Percentiles rank a stretch among this genome's conserved stretches.
Conservation (phyloP, 441 rosid species). For the Codiaeum variegatum region DNA sequence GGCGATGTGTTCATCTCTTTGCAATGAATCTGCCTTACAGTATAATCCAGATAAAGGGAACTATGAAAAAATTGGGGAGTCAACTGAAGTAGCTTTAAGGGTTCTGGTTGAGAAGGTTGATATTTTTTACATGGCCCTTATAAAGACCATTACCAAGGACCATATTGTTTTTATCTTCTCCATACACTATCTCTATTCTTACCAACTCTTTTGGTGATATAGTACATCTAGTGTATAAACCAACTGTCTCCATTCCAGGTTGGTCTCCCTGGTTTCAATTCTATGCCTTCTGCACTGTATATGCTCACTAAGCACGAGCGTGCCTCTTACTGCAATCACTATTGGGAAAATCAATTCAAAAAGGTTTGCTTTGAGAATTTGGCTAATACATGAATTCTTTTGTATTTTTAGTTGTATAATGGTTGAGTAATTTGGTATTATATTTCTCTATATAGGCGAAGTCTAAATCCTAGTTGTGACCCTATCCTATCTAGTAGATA, state of each 20-base stretch:
- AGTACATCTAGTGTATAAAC: background rate
- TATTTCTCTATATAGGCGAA: background rate
- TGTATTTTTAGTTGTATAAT: background rate
- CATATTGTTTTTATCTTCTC: background rate
- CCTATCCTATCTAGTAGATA: background rate
- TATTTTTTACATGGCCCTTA: conserved; percentile 17
- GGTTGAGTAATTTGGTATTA: background rate
- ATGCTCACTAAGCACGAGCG: conserved; percentile 96
- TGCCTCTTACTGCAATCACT: conserved; percentile 95
- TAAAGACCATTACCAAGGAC: conserved; percentile 8
- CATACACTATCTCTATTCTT: background rate
- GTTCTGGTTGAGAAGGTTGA: conserved; percentile 94
- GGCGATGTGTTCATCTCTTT: conserved; percentile 95
- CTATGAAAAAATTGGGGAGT: conserved; percentile 97
- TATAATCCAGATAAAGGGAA: conserved; percentile 91
- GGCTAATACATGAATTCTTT: background rate
- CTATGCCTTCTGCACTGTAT: conserved; percentile 89
- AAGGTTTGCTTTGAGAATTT: conserved; percentile 55
- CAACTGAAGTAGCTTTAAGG: conserved; percentile 98
- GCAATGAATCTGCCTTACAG: conserved; percentile 93
- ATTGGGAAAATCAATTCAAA: conserved; percentile 90
- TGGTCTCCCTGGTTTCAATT: conserved; percentile 99
- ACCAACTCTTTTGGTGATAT: background rate
- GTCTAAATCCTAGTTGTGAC: background rate
- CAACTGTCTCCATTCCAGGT: conserved; percentile 53